These are phyloP conservation scores for Hypocrella siamensis DNA, from an alignment of 2,329 filamentous ascomycete genomes.

Conservation along the genomic window DNA sequence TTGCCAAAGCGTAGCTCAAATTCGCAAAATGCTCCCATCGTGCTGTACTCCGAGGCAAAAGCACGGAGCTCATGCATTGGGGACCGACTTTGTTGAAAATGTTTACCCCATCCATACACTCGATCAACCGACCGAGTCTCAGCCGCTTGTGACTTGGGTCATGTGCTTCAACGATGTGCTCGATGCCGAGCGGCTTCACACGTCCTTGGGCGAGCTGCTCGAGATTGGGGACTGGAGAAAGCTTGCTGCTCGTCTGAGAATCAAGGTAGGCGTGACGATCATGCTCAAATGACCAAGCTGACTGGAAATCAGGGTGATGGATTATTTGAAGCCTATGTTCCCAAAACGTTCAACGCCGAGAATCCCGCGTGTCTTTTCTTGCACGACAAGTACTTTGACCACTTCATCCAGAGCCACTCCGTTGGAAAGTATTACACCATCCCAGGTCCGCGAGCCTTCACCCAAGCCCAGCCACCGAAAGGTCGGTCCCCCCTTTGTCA, in stretches of 20 bases:
- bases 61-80: background rate
- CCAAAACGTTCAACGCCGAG: conserved; percentile 1
- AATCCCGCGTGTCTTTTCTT: conserved; percentile 3
- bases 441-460: conserved; percentile 3
- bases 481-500: background rate
- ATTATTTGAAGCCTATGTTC: conserved; percentile 4
- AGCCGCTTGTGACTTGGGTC: conserved; percentile 4
- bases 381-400: conserved; percentile 1
- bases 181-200: conserved; percentile 1
- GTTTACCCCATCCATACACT: conserved; percentile 4
- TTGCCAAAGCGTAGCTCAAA: background rate
- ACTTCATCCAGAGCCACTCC: conserved; percentile 1
- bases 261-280: conserved; percentile 1
- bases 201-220: conserved; percentile 2
- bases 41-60: conserved; percentile 1
- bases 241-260: conserved; percentile 3
- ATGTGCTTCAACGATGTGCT: conserved; percentile 6
- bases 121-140: conserved; percentile 1
- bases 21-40: conserved; percentile 1
- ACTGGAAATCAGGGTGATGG: conserved; percentile 2
- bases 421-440: conserved; percentile 1
- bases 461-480: conserved; percentile 2
- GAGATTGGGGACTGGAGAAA: conserved; percentile 5
- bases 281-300: background rate
- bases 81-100: background rate